Conservation (phyloP, 306 rosid species). For the Inga oerstediana region DNA sequence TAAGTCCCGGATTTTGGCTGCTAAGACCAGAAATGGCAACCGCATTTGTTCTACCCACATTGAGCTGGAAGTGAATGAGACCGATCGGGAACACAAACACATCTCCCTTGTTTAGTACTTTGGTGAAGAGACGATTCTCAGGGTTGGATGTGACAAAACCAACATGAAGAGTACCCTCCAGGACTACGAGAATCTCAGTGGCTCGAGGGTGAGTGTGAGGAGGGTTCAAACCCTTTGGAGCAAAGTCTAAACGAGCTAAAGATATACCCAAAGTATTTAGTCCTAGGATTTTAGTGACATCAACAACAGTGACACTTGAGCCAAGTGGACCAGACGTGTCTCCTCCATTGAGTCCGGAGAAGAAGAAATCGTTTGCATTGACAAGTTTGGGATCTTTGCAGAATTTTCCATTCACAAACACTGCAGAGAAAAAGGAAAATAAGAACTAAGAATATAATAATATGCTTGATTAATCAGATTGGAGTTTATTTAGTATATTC, state of each 20-base stretch:
- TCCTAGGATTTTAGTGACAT: too few relatives aligned
- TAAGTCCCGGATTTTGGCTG: slow-evolving; percentile 31
- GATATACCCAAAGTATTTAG: too few relatives aligned
- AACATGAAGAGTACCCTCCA: not conserved
- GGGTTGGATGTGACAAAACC: slow-evolving; percentile 27
- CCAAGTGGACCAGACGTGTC: too few relatives aligned
- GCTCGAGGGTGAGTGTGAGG: not conserved
- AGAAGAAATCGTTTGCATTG: too few relatives aligned
- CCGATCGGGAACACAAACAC: slow-evolving; percentile 8
- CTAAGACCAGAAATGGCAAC: slow-evolving; percentile 28
- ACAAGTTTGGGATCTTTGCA: not conserved
- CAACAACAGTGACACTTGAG: too few relatives aligned
- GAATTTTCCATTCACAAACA: too few relatives aligned
- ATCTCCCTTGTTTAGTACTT: slow-evolving; percentile 14
- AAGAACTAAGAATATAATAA: too few relatives aligned
- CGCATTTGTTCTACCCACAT: slow-evolving; percentile 33
- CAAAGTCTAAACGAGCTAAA: not conserved
- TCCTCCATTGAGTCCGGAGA: too few relatives aligned
- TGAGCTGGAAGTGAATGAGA: slow-evolving; percentile 34
- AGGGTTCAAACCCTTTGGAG: not conserved
- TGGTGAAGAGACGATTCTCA: not conserved
- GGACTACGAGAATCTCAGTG: not conserved
- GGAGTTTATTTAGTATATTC: too few relatives aligned
- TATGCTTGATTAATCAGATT: too few relatives aligned
- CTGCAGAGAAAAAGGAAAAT: too few relatives aligned